Evolutionary conservation across 2,329 filamentous ascomycete species (phyloP).

Genomic region (Botryotinia calthae): DNA sequence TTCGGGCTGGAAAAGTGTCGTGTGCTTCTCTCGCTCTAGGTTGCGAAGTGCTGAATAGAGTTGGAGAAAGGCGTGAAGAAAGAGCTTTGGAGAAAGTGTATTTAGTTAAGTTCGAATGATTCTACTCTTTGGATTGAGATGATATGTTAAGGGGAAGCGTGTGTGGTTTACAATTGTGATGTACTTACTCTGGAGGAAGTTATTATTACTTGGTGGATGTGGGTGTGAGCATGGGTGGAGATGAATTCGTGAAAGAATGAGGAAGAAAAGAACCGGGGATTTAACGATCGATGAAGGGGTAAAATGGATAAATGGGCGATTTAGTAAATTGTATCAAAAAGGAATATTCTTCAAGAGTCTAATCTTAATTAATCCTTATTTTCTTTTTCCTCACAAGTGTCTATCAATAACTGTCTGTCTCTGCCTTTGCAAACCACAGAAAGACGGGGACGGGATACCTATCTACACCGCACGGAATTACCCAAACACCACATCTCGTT

Average conservation of each 20-base stretch:
- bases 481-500: background rate
- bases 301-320: background rate
- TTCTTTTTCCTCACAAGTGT: too few relatives aligned
- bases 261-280: background rate
- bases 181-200: background rate
- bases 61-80: background rate
- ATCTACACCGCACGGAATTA: background rate
- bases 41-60: background rate
- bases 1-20: background rate
- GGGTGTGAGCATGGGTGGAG: background rate
- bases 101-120: background rate
- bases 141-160: background rate
- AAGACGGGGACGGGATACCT: background rate
- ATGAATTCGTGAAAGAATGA: background rate
- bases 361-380: background rate
- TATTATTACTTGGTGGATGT: background rate
- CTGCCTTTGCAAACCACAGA: background rate
- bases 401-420: background rate
- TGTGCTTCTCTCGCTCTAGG: background rate
- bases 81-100: background rate
- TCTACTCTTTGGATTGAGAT: background rate
- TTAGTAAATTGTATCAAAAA: background rate
- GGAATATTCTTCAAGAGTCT: background rate
- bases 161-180: background rate
- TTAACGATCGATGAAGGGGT: slow-evolving; percentile 15